Percentiles rank a stretch among this genome's conserved stretches.
These are phyloP conservation scores for Chytriomyces sp. DNA, from an alignment of 192 early-diverging fungal genomes.

Conservation along the genomic window DNA sequence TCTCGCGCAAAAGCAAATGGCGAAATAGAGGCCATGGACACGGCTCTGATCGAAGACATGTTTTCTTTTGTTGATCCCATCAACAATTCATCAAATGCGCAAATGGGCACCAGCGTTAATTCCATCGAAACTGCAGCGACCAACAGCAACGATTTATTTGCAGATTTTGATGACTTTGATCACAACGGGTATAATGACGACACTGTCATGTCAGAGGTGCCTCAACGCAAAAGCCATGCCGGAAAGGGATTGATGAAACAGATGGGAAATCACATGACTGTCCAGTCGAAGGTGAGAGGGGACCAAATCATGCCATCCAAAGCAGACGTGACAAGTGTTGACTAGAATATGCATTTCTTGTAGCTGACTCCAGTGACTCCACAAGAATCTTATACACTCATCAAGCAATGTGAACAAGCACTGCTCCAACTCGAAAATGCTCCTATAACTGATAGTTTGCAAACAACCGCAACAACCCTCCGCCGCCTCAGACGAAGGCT, in stretches of 20 bases:
- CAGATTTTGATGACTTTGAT: slow-evolving; percentile 5
- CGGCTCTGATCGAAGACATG: too few relatives aligned
- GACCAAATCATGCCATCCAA: slow-evolving; percentile 2
- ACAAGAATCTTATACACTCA: slow-evolving; percentile 60
- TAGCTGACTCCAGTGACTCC: slow-evolving; percentile 28
- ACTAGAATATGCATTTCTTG: too few relatives aligned
- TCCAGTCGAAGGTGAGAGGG: too few relatives aligned
- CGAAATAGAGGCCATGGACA: too few relatives aligned
- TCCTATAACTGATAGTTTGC: too few relatives aligned
- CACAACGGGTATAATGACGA: neutral
- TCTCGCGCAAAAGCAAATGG: too few relatives aligned
- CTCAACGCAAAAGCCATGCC: too few relatives aligned
- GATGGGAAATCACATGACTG: too few relatives aligned
- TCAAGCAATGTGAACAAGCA: slow-evolving; percentile 56
- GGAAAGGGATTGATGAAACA: too few relatives aligned
- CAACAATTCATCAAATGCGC: too few relatives aligned
- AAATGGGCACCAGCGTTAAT: neutral
- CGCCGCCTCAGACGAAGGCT: slow-evolving; percentile 66
- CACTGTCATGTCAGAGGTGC: too few relatives aligned
- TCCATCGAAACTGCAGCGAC: neutral
- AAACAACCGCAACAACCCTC: slow-evolving; percentile 32
- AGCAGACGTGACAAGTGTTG: slow-evolving; percentile 1
- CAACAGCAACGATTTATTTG: neutral
- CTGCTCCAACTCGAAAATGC: slow-evolving; percentile 38
- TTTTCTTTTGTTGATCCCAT: too few relatives aligned